phyloP scores from a whole-genome alignment of 352 stramenopile species.

The Globisporangium polare region DNA sequence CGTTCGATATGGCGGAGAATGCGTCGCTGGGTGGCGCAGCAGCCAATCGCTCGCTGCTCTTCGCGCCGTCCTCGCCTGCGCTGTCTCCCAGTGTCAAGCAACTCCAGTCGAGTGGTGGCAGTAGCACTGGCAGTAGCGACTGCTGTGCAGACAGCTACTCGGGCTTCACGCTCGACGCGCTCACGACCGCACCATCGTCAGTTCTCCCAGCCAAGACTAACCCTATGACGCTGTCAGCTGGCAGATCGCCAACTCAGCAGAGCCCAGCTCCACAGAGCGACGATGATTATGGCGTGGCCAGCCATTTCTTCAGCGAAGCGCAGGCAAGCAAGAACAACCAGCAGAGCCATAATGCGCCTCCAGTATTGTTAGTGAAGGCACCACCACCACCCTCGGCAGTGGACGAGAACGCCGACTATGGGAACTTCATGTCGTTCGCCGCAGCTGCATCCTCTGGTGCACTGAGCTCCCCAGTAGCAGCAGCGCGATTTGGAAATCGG shows the following conservation, averaged over 20 bases:
- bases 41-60: slow-evolving; percentile 30
- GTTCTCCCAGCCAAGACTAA: slow-evolving; percentile 15
- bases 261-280: neutral
- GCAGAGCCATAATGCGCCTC: neutral
- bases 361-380: neutral
- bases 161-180: slow-evolving; percentile 37
- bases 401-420: slow-evolving; percentile 5
- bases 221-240: neutral
- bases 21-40: slow-evolving; percentile 14
- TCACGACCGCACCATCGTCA: slow-evolving; percentile 21
- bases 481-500: neutral
- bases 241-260: neutral
- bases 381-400: neutral
- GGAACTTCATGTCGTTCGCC: neutral
- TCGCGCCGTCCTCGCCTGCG: slow-evolving; percentile 24
- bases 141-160: slow-evolving; percentile 36
- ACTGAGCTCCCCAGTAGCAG: neutral
- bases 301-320: slow-evolving; percentile 3
- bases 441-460: neutral
- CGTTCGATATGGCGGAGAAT: slow-evolving; percentile 27
- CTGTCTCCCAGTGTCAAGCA: neutral
- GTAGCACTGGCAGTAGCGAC: neutral
- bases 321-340: slow-evolving; percentile 5
- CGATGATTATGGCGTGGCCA: slow-evolving; percentile 8
- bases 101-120: neutral